These are phyloP conservation scores for Phytopythium delawarense DNA, from an alignment of 352 stramenopile genomes.

Conservation along the genomic window DNA sequence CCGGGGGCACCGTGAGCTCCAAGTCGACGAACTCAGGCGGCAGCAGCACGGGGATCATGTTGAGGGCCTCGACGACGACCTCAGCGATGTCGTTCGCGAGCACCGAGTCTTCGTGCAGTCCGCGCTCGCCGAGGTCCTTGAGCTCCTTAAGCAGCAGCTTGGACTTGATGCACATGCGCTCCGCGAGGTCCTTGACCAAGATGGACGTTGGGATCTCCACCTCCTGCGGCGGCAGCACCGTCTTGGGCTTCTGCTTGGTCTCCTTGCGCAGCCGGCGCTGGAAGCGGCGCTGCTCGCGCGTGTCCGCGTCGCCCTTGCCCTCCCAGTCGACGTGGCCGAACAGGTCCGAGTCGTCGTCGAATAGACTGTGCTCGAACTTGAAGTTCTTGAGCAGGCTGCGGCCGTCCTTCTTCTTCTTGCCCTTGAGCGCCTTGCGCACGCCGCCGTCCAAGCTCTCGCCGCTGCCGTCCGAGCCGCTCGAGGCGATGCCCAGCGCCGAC, in stretches of 20 bases:
- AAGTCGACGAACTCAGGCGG: slow-evolving; percentile 80
- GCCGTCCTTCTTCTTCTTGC: slow-evolving; percentile 74
- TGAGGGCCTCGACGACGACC: slow-evolving; percentile 74
- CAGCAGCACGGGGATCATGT: slow-evolving; percentile 84
- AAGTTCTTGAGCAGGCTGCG: slow-evolving; percentile 75
- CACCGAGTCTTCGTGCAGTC: slow-evolving; percentile 64
- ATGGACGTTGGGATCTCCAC: slow-evolving; percentile 76
- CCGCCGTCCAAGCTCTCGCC: slow-evolving; percentile 4
- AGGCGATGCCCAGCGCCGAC: slow-evolving; percentile 25
- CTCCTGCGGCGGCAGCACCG: slow-evolving; percentile 46
- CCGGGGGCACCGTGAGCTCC: slow-evolving; percentile 54
- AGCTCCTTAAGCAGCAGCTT: slow-evolving; percentile 59
- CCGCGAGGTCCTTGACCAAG: slow-evolving; percentile 71
- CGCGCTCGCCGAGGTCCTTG: slow-evolving; percentile 63
- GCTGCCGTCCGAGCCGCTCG: slow-evolving; percentile 5
- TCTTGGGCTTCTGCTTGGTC: slow-evolving; percentile 32
- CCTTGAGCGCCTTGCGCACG: slow-evolving; percentile 54
- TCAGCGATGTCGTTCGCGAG: slow-evolving; percentile 74
- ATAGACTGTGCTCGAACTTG: slow-evolving; percentile 86
- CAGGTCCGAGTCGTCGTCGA: slow-evolving; percentile 55
- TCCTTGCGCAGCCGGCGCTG: slow-evolving; percentile 59
- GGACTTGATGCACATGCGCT: slow-evolving; percentile 79
- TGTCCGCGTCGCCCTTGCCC: slow-evolving; percentile 36
- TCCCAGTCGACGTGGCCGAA: slow-evolving; percentile 82
- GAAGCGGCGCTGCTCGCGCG: slow-evolving; percentile 58